Evolutionary conservation across 257 asterid genomes (phyloP), one percentile per base, ranked within the genome.

Genomic region (Craterostigma plantagineum): DNA sequence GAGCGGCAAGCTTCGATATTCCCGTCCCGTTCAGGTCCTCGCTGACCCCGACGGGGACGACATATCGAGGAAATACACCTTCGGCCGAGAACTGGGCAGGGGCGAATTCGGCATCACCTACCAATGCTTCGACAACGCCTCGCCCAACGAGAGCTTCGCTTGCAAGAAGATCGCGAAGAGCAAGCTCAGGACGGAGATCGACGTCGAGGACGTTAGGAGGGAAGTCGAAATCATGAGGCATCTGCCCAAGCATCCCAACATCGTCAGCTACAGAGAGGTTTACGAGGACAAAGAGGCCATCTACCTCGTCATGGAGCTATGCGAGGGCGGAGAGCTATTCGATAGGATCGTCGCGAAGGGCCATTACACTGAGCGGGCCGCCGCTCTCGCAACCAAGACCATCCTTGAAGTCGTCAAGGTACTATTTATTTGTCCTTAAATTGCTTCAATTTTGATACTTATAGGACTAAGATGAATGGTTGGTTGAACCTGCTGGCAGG

Each of bases 31-130:
- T 36, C 46, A 50, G 0, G 84, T 83, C 12, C 48, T 84, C 2
- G 49, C 15, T 1, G 79, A 84, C 34, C 71, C 74, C 0, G 55
- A 64, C 0, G 92, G 78, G 0, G 40, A 60, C 11, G 67, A 80
- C 37, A 64, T 84, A 2, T 62, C 18, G 33, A 45, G 49, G 33
- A 66, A 49, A 10, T 84, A 77, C n/a, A 14, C 57, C 0, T 62
- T 84, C 10, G 94, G 96, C 12, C 70, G 65, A 48, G 94, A 84
- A 61, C 63, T 84, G 1, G 96, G 94, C 16, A 63, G 93, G 63
- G 93, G 96, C 7, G 96, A 80, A 55, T 84, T 84, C 14, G 96
- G 96, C 13, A 61, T 85, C 12, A 85, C 94, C 3, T 85, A 77
- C 54, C 63, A 70, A 12, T 80, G 93, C 16, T 12, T 62, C 0